phyloP scores from a whole-genome alignment of 2,329 filamentous ascomycete species.

The Drechslerella dactyloides region DNA sequence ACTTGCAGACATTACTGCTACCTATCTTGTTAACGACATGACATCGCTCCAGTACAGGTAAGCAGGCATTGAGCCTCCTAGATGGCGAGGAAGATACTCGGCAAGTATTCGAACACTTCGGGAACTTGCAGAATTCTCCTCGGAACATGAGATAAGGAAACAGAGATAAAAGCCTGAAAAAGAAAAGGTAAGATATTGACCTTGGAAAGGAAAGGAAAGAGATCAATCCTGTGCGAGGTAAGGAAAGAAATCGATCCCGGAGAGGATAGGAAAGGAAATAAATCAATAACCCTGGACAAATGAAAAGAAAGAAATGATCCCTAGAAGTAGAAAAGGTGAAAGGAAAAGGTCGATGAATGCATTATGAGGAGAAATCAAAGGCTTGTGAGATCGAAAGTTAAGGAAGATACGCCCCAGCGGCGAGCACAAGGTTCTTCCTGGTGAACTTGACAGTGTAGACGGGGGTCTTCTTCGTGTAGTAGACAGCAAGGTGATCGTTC shows the following conservation, averaged over 20 bases:
- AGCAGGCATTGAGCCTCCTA: not conserved
- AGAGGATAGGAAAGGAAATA: conserved; percentile 6
- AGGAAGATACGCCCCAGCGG: conserved; percentile 57
- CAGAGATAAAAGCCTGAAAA: conserved; percentile 6
- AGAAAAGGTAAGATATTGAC: conserved; percentile 68
- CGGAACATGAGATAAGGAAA: not conserved
- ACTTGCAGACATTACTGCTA: too few relatives aligned
- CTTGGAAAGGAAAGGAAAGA: conserved; percentile 18
- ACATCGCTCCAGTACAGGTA: too few relatives aligned
- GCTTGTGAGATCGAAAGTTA: conserved; percentile 4
- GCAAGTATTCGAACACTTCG: conserved; percentile 38
- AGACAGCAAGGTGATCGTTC: conserved; percentile 91
- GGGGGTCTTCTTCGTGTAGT: conserved; percentile 93
- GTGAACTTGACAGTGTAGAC: conserved; percentile 94
- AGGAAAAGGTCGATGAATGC: too few relatives aligned
- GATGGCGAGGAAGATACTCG: not conserved
- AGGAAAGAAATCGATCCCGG: too few relatives aligned
- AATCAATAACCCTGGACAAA: too few relatives aligned
- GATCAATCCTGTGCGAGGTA: too few relatives aligned
- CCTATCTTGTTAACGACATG: too few relatives aligned
- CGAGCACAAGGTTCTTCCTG: conserved; percentile 90
- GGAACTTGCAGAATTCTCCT: conserved; percentile 11
- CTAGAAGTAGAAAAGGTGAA: too few relatives aligned
- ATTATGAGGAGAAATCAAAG: too few relatives aligned
- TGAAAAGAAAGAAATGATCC: too few relatives aligned